Percentiles rank a stretch among this genome's conserved stretches.
Evolutionary conservation across 75 land plant species (phyloP).

Genomic region (Cryptomeria japonica): DNA sequence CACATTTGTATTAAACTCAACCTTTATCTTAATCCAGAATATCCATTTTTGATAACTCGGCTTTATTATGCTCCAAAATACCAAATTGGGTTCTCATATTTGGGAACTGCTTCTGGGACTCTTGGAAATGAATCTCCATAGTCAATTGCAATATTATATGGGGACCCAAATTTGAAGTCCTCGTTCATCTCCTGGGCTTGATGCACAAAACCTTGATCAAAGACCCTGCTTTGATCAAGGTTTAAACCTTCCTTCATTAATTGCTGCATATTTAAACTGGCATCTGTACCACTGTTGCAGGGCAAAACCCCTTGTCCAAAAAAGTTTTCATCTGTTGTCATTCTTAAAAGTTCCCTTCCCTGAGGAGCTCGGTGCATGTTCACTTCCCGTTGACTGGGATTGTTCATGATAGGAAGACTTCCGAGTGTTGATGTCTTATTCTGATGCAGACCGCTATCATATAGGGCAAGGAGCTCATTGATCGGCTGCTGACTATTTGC

Average conservation of each 20-base stretch:
- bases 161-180: slow-evolving; percentile 6
- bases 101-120: background rate
- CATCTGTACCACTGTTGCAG: background rate
- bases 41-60: background rate
- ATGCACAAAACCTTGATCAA: slow-evolving; percentile 12
- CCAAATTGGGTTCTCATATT: slow-evolving; percentile 6
- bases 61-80: slow-evolving; percentile 3
- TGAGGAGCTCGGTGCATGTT: background rate
- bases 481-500: background rate
- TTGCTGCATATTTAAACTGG: slow-evolving; percentile 3
- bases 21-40: background rate
- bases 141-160: slow-evolving; percentile 9
- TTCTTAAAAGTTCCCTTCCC: slow-evolving; percentile 3
- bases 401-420: background rate
- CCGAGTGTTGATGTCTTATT: background rate
- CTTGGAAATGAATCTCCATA: background rate
- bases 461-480: slow-evolving; percentile 12
- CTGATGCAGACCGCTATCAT: slow-evolving; percentile 14
- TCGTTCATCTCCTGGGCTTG: slow-evolving; percentile 7
- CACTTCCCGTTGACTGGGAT: background rate
- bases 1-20: background rate
- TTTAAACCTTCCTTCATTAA: slow-evolving; percentile 6
- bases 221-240: slow-evolving; percentile 15
- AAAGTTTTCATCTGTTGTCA: slow-evolving; percentile 5
- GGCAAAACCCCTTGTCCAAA: background rate